phyloP scores from a whole-genome alignment of 2,329 filamentous ascomycete species.

The Fusarium acutatum region DNA sequence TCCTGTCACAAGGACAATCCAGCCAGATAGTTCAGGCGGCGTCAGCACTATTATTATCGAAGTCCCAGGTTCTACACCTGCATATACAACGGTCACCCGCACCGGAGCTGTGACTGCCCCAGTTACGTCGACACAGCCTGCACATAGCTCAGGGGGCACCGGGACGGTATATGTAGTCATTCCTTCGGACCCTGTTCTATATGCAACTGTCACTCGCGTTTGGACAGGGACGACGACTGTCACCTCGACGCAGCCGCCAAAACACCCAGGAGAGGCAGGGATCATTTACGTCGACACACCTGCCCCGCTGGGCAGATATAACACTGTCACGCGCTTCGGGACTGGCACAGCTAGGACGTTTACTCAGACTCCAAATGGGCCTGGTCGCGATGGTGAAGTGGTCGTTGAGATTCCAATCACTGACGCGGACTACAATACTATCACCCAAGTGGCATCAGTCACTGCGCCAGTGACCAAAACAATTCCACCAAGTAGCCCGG shows the following conservation, averaged over 20 bases:
- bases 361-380: not conserved
- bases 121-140: not conserved
- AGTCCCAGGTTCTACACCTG: not conserved
- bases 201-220: not conserved
- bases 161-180: not conserved
- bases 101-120: not conserved
- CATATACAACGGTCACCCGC: not conserved
- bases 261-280: not conserved
- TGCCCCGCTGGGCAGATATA: fast-evolving
- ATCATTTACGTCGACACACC: not conserved
- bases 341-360: not conserved
- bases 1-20: not conserved
- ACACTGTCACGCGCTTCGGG: not conserved
- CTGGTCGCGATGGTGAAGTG: not conserved
- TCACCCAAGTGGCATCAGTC: not conserved
- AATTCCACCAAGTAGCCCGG: not conserved
- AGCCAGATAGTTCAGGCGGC: not conserved
- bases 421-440: not conserved
- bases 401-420: not conserved
- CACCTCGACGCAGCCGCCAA: not conserved
- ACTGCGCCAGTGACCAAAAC: not conserved
- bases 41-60: not conserved
- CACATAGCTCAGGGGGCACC: not conserved
- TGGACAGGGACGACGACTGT: not conserved
- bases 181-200: not conserved